Conservation (phyloP, 768 basidiomycete genomes). For the Cystobasidium tubakii region DNA sequence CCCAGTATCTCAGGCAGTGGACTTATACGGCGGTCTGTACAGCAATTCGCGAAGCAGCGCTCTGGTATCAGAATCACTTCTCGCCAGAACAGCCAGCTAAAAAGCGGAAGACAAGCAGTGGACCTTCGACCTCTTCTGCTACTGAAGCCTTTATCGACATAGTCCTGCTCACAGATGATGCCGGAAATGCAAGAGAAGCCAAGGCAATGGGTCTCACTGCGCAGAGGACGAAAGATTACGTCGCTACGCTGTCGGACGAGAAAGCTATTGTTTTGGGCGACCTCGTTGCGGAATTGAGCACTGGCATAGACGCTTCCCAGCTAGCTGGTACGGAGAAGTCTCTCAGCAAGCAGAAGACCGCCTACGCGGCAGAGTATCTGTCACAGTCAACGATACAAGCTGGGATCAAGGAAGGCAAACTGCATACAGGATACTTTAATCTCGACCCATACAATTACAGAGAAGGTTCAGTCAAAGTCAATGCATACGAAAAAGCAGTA, state of each 20-base stretch:
- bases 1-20: not conserved
- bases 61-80: slow-evolving; percentile 75
- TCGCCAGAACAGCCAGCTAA: not conserved
- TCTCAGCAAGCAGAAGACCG: not conserved
- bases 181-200: slow-evolving; percentile 71
- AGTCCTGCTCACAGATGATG: slow-evolving; percentile 83
- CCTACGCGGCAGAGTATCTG: slow-evolving; percentile 60
- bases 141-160: slow-evolving; percentile 50
- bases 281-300: slow-evolving; percentile 57
- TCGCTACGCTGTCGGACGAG: slow-evolving; percentile 60
- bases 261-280: slow-evolving; percentile 67
- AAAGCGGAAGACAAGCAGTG: slow-evolving; percentile 55
- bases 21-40: slow-evolving; percentile 16
- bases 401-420: slow-evolving; percentile 73
- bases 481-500: slow-evolving; percentile 67
- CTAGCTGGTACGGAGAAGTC: slow-evolving; percentile 10
- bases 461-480: slow-evolving; percentile 76
- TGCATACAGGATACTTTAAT: slow-evolving; percentile 90
- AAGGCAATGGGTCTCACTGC: slow-evolving; percentile 60
- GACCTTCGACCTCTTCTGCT: slow-evolving; percentile 52
- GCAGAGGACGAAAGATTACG: slow-evolving; percentile 67
- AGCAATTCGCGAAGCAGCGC: slow-evolving; percentile 82
- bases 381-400: slow-evolving; percentile 65
- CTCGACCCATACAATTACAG: slow-evolving; percentile 93
- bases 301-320: not conserved